These are phyloP conservation scores for Saccharomycopsis babjevae DNA, from an alignment of 805 yeast species.

Conservation along the genomic window DNA sequence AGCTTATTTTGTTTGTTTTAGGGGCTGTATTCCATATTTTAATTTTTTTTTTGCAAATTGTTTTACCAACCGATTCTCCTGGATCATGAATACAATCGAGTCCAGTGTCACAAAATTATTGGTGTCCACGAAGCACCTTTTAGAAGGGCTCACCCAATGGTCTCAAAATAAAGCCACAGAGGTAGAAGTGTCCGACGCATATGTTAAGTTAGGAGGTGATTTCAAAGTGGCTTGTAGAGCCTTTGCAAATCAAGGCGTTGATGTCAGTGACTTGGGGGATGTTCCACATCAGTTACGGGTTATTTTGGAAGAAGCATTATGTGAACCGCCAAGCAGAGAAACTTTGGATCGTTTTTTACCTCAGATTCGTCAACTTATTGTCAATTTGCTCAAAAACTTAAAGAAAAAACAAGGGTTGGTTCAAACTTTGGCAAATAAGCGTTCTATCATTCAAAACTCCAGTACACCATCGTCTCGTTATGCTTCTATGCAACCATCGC, in stretches of 20 bases:
- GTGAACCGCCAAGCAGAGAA: conserved; percentile 76
- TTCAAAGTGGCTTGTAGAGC: conserved; percentile 79
- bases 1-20: too few species aligned
- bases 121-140: conserved; percentile 77
- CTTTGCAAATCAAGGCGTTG: conserved; percentile 69
- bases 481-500: conserved; percentile 15
- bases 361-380: conserved; percentile 75
- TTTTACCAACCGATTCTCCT: not conserved
- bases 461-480: conserved; percentile 17
- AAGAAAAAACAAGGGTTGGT: conserved; percentile 67
- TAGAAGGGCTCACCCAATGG: conserved; percentile 88
- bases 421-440: conserved; percentile 19
- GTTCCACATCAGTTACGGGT: conserved; percentile 75
- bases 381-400: conserved; percentile 64
- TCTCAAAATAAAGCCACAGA: conserved; percentile 73
- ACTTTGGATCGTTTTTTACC: conserved; percentile 76
- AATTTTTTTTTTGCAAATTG: too few species aligned
- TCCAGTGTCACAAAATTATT: conserved; percentile 69
- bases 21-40: too few species aligned
- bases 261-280: conserved; percentile 75
- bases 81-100: conserved; percentile 46
- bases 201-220: conserved; percentile 88
- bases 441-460: conserved; percentile 6
- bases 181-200: conserved; percentile 77
- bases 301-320: conserved; percentile 76